These are phyloP conservation scores for Cyberlindnera americana DNA, from an alignment of 805 yeast species.

Conservation along the genomic window DNA sequence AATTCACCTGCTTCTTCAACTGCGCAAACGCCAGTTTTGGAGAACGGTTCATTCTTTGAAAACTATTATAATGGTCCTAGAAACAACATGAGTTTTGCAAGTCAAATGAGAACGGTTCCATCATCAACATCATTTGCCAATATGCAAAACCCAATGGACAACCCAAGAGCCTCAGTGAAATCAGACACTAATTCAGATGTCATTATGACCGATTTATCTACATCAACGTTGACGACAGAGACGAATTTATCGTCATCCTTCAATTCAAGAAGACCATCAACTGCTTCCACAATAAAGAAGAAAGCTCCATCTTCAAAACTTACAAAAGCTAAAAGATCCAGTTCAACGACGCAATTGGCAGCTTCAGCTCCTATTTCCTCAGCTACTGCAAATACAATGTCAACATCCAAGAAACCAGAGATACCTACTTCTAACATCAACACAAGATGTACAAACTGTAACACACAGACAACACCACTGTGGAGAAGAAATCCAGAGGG, in stretches of 20 bases:
- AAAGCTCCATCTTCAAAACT: constrained; percentile 20
- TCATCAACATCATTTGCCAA: constrained; percentile 16
- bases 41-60: constrained; percentile 26
- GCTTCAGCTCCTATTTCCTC: constrained; percentile 6
- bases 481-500: constrained; percentile 96
- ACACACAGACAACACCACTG: constrained; percentile 87
- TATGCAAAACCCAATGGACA: constrained; percentile 6
- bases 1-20: constrained; percentile 26
- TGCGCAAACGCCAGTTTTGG: constrained; percentile 24
- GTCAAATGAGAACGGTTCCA: constrained; percentile 24
- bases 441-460: constrained; percentile 75
- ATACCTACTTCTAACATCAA: constrained; percentile 21
- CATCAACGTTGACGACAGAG: constrained; percentile 1
- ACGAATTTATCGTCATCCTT: constrained; percentile 19
- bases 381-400: constrained; percentile 3
- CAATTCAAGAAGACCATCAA: constrained; percentile 21
- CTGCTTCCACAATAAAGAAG: constrained; percentile 25
- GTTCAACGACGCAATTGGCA: constrained; percentile 21
- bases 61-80: constrained; percentile 19
- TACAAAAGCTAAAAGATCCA: constrained; percentile 21
- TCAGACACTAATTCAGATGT: constrained; percentile 11
- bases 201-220: constrained; percentile 9
- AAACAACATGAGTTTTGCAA: constrained; percentile 21
- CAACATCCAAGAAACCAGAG: constrained; percentile 5
- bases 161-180: constrained; percentile 1